Percentiles rank a stretch among this genome's conserved stretches.
Evolutionary conservation across 306 rosid species (phyloP).

Genomic region (Cicer chorassanicum): DNA sequence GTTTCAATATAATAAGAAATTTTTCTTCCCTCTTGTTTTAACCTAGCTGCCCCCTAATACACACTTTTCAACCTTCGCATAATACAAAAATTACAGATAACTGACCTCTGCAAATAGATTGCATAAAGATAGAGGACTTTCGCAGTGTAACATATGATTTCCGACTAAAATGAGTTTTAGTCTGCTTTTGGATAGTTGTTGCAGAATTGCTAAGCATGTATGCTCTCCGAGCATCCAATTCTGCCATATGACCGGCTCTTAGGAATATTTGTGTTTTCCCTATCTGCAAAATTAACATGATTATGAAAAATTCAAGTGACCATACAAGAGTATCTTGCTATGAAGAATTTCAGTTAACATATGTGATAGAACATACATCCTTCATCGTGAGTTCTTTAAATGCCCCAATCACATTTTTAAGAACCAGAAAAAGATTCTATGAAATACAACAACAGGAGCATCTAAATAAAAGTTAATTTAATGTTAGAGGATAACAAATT

Average conservation of each 20-base stretch:
- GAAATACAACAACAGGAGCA: constrained; percentile 15
- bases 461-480: constrained; percentile 31
- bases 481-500: constrained; percentile 27
- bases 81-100: constrained; percentile 27
- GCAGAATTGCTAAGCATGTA: constrained; percentile 61
- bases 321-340: constrained; percentile 32
- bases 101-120: constrained; percentile 84
- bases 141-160: constrained; percentile 50
- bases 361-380: constrained; percentile 28
- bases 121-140: constrained; percentile 61
- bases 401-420: constrained; percentile 16
- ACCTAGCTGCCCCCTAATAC: too few species aligned
- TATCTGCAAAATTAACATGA: constrained; percentile 60
- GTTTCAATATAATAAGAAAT: too few species aligned
- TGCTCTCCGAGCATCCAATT: constrained; percentile 75
- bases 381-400: constrained; percentile 25
- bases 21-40: too few species aligned
- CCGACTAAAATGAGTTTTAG: constrained; percentile 51
- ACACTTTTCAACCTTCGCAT: background rate
- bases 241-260: constrained; percentile 92
- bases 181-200: constrained; percentile 61
- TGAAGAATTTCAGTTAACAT: constrained; percentile 14
- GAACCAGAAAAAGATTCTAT: constrained; percentile 16
- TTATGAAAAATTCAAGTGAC: constrained; percentile 36
- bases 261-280: constrained; percentile 81